Evolutionary conservation across 2,329 filamentous ascomycete species (phyloP).

Genomic region (Emmonsia crescens): DNA sequence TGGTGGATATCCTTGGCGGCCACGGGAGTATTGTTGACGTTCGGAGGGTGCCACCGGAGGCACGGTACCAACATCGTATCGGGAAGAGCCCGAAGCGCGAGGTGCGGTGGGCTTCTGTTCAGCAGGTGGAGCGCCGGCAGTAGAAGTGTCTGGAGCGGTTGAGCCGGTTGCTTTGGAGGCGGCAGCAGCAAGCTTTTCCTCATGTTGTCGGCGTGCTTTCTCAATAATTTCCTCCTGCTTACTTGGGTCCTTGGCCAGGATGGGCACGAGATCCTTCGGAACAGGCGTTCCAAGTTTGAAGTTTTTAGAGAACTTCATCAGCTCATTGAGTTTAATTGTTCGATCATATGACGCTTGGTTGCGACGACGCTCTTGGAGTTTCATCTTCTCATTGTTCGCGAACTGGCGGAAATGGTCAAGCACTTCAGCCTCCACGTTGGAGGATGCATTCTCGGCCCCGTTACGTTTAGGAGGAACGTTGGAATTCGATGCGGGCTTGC

Average conservation of each 20-base stretch:
- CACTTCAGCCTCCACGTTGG: constrained; percentile 51
- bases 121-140: constrained; percentile 23
- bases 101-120: constrained; percentile 44
- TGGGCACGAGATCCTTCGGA: constrained; percentile 80
- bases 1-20: constrained; percentile 36
- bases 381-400: constrained; percentile 50
- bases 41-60: constrained; percentile 30
- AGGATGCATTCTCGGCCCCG: constrained; percentile 42
- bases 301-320: constrained; percentile 86
- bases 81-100: constrained; percentile 35
- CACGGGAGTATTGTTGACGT: constrained; percentile 38
- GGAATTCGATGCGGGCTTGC: constrained; percentile 30
- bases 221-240: constrained; percentile 92
- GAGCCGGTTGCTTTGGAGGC: constrained; percentile 8
- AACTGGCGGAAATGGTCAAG: constrained; percentile 55
- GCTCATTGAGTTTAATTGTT: constrained; percentile 81
- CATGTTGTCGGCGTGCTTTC: constrained; percentile 67
- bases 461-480: constrained; percentile 26
- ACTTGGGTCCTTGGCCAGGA: constrained; percentile 88
- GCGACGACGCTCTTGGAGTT: constrained; percentile 47
- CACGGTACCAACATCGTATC: constrained; percentile 31
- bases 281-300: constrained; percentile 94
- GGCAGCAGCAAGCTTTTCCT: constrained; percentile 37
- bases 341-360: constrained; percentile 59
- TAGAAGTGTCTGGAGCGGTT: constrained; percentile 12